Conservation (phyloP, 352 stramenopile species). For the Phytophthora ohioensis region DNA sequence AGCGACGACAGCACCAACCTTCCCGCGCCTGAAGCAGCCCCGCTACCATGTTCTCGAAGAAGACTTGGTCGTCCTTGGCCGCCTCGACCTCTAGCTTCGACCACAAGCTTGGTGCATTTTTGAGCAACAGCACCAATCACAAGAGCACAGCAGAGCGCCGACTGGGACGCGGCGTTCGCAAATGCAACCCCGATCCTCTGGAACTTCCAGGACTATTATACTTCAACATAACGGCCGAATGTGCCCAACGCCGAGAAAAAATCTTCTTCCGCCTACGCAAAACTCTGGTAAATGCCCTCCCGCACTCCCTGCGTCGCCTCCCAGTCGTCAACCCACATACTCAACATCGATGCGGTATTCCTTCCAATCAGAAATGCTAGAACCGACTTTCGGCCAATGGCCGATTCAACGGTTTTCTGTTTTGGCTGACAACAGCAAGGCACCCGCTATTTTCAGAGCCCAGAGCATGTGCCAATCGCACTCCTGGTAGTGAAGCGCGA, state of each 20-base stretch:
- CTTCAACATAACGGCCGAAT: conserved; percentile 18
- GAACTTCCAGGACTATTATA: neutral
- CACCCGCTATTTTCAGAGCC: conserved; percentile 29
- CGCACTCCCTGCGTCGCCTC: neutral
- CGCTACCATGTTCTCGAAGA: conserved; percentile 48
- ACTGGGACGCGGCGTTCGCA: conserved; percentile 9
- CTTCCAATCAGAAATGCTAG: conserved; percentile 15
- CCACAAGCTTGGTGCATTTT: neutral
- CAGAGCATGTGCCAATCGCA: conserved; percentile 34
- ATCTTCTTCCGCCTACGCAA: neutral
- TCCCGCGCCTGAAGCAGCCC: conserved; percentile 46
- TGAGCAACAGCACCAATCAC: neutral
- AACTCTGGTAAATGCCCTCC: neutral
- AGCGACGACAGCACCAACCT: conserved; percentile 14
- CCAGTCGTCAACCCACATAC: conserved; percentile 3
- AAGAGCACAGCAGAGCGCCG: neutral
- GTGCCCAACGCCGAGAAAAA: neutral
- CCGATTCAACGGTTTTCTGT: conserved; percentile 24
- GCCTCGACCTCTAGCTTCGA: conserved; percentile 17
- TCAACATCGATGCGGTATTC: neutral
- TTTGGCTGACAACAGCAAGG: conserved; percentile 35
- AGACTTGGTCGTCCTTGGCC: conserved; percentile 62
- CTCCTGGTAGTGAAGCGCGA: conserved; percentile 20
- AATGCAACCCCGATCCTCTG: neutral
- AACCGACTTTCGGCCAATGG: conserved; percentile 35